These are phyloP conservation scores for Fallopia convolvulus DNA, from an alignment of 148 eudicot species.

Conservation along the genomic window DNA sequence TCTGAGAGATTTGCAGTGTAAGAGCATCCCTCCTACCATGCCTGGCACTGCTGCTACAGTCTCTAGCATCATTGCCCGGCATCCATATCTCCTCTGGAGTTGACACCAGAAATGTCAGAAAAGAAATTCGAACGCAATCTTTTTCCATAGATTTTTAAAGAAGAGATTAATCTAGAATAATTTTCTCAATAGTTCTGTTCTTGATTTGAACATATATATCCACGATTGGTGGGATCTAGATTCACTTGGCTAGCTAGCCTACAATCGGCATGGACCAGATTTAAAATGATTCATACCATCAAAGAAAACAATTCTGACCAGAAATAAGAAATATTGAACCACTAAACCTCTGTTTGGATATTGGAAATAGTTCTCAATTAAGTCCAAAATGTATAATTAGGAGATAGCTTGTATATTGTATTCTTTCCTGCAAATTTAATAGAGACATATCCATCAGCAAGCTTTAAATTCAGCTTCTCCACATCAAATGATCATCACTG, in stretches of 20 bases:
- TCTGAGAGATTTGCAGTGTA: slow-evolving; percentile 73
- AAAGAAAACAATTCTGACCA: not conserved
- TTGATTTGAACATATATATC: not conserved
- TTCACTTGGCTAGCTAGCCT: not conserved
- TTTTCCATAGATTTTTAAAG: not conserved
- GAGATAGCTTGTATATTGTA: not conserved
- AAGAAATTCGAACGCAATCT: not conserved
- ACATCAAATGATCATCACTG: not conserved
- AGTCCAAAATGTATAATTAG: not conserved
- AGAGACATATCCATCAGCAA: not conserved
- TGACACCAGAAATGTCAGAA: not conserved
- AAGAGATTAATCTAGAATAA: not conserved
- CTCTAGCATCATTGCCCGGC: slow-evolving; percentile 88
- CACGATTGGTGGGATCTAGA: not conserved
- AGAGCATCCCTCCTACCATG: slow-evolving; percentile 89
- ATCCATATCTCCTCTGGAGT: slow-evolving; percentile 69
- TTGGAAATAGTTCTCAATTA: not conserved
- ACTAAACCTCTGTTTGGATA: not conserved
- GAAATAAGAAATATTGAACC: not conserved
- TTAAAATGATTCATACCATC: not conserved
- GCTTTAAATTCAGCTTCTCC: not conserved
- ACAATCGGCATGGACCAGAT: not conserved
- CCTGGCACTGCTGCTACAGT: slow-evolving; percentile 96
- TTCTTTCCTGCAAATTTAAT: not conserved
- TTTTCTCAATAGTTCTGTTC: not conserved